Conservation (phyloP, 805 yeast genomes). For the Zygotorulaspora chibaensis region DNA sequence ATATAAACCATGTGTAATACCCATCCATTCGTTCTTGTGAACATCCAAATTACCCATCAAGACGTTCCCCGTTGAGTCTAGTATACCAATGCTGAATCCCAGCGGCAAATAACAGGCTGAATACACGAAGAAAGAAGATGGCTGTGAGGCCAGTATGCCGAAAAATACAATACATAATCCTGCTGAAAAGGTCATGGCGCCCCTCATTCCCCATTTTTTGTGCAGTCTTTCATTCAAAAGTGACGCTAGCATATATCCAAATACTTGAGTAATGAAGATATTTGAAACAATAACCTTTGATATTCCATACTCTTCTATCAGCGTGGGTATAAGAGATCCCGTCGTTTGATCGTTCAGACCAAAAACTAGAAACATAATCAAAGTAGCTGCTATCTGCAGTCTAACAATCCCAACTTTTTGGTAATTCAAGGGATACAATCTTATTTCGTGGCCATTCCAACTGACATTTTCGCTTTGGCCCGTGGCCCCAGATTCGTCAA, state of each 20-base stretch:
- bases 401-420: slow-evolving; percentile 25
- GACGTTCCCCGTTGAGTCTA: slow-evolving; percentile 35
- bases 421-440: slow-evolving; percentile 28
- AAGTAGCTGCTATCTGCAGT: slow-evolving; percentile 28
- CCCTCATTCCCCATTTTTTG: slow-evolving; percentile 26
- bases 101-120: slow-evolving; percentile 29
- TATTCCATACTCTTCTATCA: slow-evolving; percentile 26
- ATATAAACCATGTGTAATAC: slow-evolving; percentile 62
- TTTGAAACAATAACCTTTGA: slow-evolving; percentile 28
- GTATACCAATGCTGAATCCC: slow-evolving; percentile 34
- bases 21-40: slow-evolving; percentile 55
- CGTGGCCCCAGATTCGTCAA: neutral
- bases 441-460: slow-evolving; percentile 28
- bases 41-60: slow-evolving; percentile 33
- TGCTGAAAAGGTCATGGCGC: slow-evolving; percentile 26
- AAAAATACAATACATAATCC: slow-evolving; percentile 21
- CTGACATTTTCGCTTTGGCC: slow-evolving; percentile 15
- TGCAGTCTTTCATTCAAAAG: slow-evolving; percentile 30
- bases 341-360: slow-evolving; percentile 35
- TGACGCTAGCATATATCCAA: slow-evolving; percentile 33
- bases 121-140: slow-evolving; percentile 23
- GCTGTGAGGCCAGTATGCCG: slow-evolving; percentile 21
- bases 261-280: slow-evolving; percentile 30
- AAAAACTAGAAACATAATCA: slow-evolving; percentile 29
- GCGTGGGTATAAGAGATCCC: slow-evolving; percentile 34